A percentile compares a stretch with the other conserved stretches of the same genome.
phyloP scores from a whole-genome alignment of 129 eudicot genomes.

The Cynara cardunculus region DNA sequence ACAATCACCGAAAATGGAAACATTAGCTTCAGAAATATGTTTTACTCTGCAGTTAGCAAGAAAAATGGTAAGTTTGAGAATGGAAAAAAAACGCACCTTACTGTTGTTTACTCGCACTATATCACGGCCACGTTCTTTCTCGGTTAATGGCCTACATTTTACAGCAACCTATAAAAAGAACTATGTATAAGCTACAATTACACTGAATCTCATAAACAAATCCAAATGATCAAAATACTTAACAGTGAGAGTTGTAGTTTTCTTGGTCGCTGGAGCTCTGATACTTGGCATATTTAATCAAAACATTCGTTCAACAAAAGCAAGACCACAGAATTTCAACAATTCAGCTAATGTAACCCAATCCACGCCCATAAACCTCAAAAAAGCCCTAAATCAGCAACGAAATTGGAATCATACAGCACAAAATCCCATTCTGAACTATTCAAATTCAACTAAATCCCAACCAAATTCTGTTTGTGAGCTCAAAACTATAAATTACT shows the following conservation, averaged over 20 bases:
- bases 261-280: constrained; percentile 80
- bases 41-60: background rate
- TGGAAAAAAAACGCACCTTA: constrained; percentile 34
- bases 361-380: background rate
- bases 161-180: constrained; percentile 75
- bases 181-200: constrained; percentile 1
- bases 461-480: background rate
- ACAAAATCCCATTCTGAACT: background rate
- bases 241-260: constrained; percentile 81
- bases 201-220: background rate
- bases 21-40: background rate
- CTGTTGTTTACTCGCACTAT: constrained; percentile 66
- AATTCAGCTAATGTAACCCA: background rate
- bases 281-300: constrained; percentile 65
- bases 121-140: constrained; percentile 69
- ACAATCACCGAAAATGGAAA: background rate
- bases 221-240: constrained; percentile 19
- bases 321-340: background rate
- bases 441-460: background rate
- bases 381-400: constrained; percentile 12
- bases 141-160: constrained; percentile 75
- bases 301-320: constrained; percentile 32
- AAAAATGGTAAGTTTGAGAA: background rate
- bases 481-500: background rate
- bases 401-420: background rate